Base-by-base conservation (phyloP, 768 basidiomycete genomes). In the Leccinum longicurvipes region DNA sequence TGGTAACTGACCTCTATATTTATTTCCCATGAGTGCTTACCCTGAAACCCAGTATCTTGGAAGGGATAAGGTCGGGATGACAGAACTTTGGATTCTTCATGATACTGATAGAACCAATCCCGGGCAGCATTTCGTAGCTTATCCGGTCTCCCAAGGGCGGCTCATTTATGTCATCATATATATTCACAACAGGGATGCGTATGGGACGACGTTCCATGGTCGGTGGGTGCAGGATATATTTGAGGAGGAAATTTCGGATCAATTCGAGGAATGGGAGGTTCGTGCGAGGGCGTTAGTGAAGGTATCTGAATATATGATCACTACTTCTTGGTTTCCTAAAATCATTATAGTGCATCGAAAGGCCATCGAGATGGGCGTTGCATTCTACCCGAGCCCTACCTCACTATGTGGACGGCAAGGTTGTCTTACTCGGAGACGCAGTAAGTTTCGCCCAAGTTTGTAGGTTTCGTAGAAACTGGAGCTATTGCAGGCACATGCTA, bases 341-440 rank as follows among this genome's bases (percentile, higher is more conserved):
- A 45, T 17, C 15, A 31, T 15, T 21, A 28, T 54, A 77, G 76
- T 72, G 70, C 52, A 63, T 74, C 27, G 63, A 72, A 21, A 63
- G 61, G 8, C 71, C 76, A 1, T 74, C 68, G 11, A 73, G 70
- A 60, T 82, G 80, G 78, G 74, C 74, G 4, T 62, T 82, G 8
- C 74, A 78, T 56, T 62, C 64, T 14, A 58, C 82, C 21, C 67
- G 66, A 9, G 71, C 72, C 8, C 62, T 83, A n/a, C 71, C 74
- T 0, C 66, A 67, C 6, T 81, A 73, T 56, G 74, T 73, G 2
- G 62, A 63, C 15, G 75, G 72, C 14, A 65, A 68, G 3, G 75
- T 82, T 5, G 76, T 74, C 6, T 65, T 84, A 11, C 63, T 78
- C 3, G 82, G 81, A 23, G 82, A 83, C 57, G 75, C 82, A 5